Percentiles rank a stretch among this genome's conserved stretches.
phyloP scores from a whole-genome alignment of 495 filamentous ascomycete species.

The Daldinia grandis region DNA sequence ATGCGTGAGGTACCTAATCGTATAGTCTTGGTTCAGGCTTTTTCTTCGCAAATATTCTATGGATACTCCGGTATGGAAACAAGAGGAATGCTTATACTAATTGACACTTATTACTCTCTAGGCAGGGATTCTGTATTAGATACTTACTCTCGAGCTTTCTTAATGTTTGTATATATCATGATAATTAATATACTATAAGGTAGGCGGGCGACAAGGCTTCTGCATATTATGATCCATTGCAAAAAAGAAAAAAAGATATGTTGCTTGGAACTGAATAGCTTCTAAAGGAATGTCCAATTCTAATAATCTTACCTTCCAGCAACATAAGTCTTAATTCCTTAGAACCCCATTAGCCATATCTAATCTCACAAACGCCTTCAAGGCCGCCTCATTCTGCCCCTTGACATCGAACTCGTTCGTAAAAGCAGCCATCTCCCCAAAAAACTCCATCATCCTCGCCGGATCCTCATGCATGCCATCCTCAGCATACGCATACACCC shows the following conservation, averaged over 20 bases:
- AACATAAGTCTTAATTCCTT: background rate
- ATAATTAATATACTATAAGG: too few species aligned
- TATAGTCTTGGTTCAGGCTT: too few species aligned
- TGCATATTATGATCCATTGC: background rate
- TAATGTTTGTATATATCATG: background rate
- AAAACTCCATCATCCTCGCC: constrained; percentile 42
- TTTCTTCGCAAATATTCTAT: background rate
- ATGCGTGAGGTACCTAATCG: too few species aligned
- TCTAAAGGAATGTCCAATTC: background rate
- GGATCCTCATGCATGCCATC: constrained; percentile 49
- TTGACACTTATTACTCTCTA: too few species aligned
- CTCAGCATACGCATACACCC: constrained; percentile 48
- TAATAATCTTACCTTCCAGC: background rate
- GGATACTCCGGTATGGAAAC: background rate
- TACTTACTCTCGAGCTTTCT: too few species aligned
- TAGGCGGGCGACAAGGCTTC: background rate
- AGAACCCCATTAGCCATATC: background rate
- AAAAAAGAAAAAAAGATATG: background rate
- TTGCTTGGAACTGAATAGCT: background rate
- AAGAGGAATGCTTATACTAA: too few species aligned
- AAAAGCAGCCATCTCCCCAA: constrained; percentile 40
- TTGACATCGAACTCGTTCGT: constrained; percentile 48
- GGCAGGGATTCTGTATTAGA: too few species aligned
- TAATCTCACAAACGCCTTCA: constrained; percentile 24
- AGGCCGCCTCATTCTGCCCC: constrained; percentile 44